Evolutionary conservation across 2,329 filamentous ascomycete genomes (phyloP), one percentile per base, ranked within the genome.

Genomic region (Simplicillium aogashimaense): DNA sequence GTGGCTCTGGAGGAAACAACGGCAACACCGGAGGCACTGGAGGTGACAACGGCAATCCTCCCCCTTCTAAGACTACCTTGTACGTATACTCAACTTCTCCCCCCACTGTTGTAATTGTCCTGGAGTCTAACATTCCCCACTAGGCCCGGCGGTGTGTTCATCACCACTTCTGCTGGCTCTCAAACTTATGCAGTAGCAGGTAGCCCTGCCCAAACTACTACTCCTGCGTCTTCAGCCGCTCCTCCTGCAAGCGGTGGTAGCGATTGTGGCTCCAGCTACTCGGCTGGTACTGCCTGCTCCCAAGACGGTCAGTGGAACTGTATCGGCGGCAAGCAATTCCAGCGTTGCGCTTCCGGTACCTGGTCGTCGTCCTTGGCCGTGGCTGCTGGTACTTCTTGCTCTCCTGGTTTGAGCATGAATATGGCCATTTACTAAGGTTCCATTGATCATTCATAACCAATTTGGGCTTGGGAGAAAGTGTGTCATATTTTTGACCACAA

Each of bases 241-340:
- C n/a, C n/a, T n/a, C n/a, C n/a, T 25, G 20, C 6, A 6, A n/a
- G n/a, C 42, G 29, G 31, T 39, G 29, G 40, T 40, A 14, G 29
- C 16, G 45, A 45, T 25, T 43, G 46, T 16, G 47, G 46, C 35
- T 47, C 43, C 45, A 52, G 49, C 40, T 53, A 54, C 36, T 48
- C 54, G 15, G 52, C 62, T 7, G 66, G 65, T 25, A 57, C 65
- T 12, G 40, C 65, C 15, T 81, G 78, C 60, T 56, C 52, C 29
- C 43, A 58, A 4, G 75, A 81, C 49, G 78, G 78, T 14, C 49
- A 56, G 13, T 81, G 73, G 73, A 72, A 75, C 57, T 81, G 78
- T 53, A 59, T 77, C 18, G 63, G 59, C 14, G 75, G 74, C 37
- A 59, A 56, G 17, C 63, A 67, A 37, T 81, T 77, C 65, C 76